Base-by-base conservation (phyloP, 2,329 filamentous ascomycete species). In the Chrysosporium keratinophilum region DNA sequence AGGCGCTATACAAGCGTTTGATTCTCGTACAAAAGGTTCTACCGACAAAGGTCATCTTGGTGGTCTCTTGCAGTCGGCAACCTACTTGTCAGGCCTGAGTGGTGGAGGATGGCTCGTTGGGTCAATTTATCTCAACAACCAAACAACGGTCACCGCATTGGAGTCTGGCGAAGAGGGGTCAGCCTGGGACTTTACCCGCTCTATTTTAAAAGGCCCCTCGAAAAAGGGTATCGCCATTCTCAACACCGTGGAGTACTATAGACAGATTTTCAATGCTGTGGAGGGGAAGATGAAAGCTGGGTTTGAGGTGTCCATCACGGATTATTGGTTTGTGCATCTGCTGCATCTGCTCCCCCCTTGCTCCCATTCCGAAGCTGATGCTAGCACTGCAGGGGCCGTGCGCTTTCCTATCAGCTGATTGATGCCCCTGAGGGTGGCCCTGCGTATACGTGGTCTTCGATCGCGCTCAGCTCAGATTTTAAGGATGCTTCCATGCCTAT, bases 91-190 rank as follows among this genome's bases (percentile, higher is more conserved):
- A 1, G 88, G 87, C 7, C 75, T 95, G 2, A 91, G 87, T 6
- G 88, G 89, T 31, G 88, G 88, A 52, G 81, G 83, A 50, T 95
- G 89, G 89, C 75, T 94, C 15, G 79, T 94, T 3, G 87, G 87
- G n/a, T 88, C 84, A 52, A 73, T 95, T 9, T 90, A 81, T 56
- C 74, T 82, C 61, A 83, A 84, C 67, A 94, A 94, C 72, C 94
- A 88, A 66, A 85, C 82, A 9, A 81, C 83, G 0, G 78, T 90
- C 2, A 69, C 78, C 45, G 67, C 69, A 57, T 76, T 88, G 49
- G 69, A 74, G 20, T 65, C 75, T 35, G 71, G 76, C 6, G 62
- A 63, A 3, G 56, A 64, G 2, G 72, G 71, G 4, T 69, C 71
- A 11, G 66, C 85, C 1, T 87, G 83, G 83, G 74, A 84, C 56